A percentile compares a stretch with the other conserved stretches of the same genome.
Evolutionary conservation across 441 rosid species (phyloP).

Genomic region (Aquilaria agallochum): DNA sequence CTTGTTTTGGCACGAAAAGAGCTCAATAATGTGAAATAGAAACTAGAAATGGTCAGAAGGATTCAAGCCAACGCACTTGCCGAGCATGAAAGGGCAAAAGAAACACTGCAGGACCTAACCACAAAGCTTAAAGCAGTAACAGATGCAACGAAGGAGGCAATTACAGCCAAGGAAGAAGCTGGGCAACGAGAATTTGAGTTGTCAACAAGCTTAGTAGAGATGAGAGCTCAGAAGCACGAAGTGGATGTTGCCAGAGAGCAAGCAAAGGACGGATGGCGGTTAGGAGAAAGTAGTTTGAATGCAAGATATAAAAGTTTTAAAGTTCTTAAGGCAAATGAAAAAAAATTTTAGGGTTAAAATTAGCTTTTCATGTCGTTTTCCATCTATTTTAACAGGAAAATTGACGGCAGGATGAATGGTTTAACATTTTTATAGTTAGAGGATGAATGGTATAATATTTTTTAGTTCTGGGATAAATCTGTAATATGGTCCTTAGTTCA

Average conservation of each 20-base stretch:
- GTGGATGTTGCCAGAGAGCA: conserved; percentile 53
- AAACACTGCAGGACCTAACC: conserved; percentile 42
- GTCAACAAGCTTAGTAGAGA: conserved; percentile 26
- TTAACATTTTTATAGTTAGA: too few relatives aligned
- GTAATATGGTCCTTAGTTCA: too few relatives aligned
- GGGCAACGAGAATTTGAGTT: conserved; percentile 50
- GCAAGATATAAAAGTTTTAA: too few relatives aligned
- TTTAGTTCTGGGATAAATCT: too few relatives aligned
- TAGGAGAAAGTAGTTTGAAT: too few relatives aligned
- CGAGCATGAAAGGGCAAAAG: conserved; percentile 57
- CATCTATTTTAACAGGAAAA: too few relatives aligned
- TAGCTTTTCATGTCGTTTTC: too few relatives aligned
- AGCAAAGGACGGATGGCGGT: conserved; percentile 16
- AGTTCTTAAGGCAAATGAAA: too few relatives aligned
- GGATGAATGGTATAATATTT: too few relatives aligned
- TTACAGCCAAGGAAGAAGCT: conserved; percentile 40
- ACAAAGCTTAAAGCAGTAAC: conserved; percentile 39
- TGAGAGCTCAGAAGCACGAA: conserved; percentile 36
- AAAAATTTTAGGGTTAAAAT: too few relatives aligned
- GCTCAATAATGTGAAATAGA: conserved; percentile 32
- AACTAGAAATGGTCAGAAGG: conserved; percentile 35
- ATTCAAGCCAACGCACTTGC: conserved; percentile 38
- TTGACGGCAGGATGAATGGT: too few relatives aligned
- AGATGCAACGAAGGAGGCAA: conserved; percentile 44
- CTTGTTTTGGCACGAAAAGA: conserved; percentile 47